phyloP scores from a whole-genome alignment of 1,284 basidiomycete genomes.

The Microbotryum lychnidis-dioicae region DNA sequence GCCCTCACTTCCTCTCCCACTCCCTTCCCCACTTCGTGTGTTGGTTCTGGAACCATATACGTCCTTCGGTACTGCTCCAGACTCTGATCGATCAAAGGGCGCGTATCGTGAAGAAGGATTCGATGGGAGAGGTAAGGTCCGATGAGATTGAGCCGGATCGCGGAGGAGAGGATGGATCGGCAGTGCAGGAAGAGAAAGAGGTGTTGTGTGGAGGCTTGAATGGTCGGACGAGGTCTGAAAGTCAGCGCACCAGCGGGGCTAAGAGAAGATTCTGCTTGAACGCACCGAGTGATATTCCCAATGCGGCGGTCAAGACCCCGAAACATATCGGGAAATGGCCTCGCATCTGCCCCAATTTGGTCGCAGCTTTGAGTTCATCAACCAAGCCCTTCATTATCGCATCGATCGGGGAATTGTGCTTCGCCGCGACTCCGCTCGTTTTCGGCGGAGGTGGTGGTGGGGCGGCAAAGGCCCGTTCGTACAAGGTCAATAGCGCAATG shows the following conservation, averaged over 20 bases:
- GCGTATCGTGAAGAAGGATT: slow-evolving; percentile 64
- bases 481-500: slow-evolving; percentile 82
- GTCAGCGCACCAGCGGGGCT: not conserved
- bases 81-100: slow-evolving; percentile 55
- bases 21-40: slow-evolving; percentile 37
- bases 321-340: slow-evolving; percentile 88
- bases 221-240: not conserved
- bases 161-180: slow-evolving; percentile 77
- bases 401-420: slow-evolving; percentile 29
- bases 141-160: slow-evolving; percentile 80
- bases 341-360: slow-evolving; percentile 56
- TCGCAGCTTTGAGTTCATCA: slow-evolving; percentile 56
- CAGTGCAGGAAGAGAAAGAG: slow-evolving; percentile 90
- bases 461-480: slow-evolving; percentile 64
- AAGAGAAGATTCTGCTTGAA: slow-evolving; percentile 8
- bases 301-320: slow-evolving; percentile 69
- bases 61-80: slow-evolving; percentile 27
- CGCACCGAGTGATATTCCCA: slow-evolving; percentile 66
- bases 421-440: slow-evolving; percentile 17
- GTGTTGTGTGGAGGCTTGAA: slow-evolving; percentile 61
- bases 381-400: slow-evolving; percentile 46
- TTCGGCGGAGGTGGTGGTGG: not conserved
- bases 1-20: slow-evolving; percentile 6
- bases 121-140: slow-evolving; percentile 92
- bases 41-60: slow-evolving; percentile 46